Conservation (phyloP, 345 rosid genomes). For the Anastatica hierochuntica region DNA sequence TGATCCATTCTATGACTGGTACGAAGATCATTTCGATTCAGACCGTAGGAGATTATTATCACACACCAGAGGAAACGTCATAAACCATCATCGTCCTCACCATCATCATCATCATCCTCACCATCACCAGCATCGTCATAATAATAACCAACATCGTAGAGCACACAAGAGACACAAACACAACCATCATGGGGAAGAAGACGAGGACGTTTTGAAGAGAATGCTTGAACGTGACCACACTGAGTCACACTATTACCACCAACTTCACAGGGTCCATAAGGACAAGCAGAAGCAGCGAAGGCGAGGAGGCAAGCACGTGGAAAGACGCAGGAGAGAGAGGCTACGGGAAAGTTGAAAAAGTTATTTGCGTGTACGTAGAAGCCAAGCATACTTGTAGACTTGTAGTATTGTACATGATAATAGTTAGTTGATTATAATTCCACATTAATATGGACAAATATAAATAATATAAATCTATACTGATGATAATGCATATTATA, state of each 20-base stretch:
- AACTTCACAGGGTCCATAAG: conserved; percentile 48
- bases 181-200: conserved; percentile 28
- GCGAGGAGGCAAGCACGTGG: conserved; percentile 20
- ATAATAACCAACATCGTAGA: conserved; percentile 17
- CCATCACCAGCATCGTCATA: conserved; percentile 4
- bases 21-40: conserved; percentile 48
- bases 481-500: too few relatives aligned
- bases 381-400: too few relatives aligned
- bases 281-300: conserved; percentile 37
- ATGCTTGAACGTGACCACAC: conserved; percentile 33
- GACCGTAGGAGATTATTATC: conserved; percentile 1
- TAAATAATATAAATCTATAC: too few relatives aligned
- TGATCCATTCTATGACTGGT: conserved; percentile 78
- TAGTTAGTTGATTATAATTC: background rate
- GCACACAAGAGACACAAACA: conserved; percentile 33
- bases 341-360: background rate
- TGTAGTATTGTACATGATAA: background rate
- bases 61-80: background rate
- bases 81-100: conserved; percentile 23
- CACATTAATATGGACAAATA: background rate
- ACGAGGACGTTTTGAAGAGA: conserved; percentile 28
- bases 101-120: conserved; percentile 14
- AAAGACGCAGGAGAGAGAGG: conserved; percentile 7
- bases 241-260: conserved; percentile 35
- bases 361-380: background rate